Conservation (phyloP, 2,329 filamentous ascomycete species). For the Knufia fluminis region DNA sequence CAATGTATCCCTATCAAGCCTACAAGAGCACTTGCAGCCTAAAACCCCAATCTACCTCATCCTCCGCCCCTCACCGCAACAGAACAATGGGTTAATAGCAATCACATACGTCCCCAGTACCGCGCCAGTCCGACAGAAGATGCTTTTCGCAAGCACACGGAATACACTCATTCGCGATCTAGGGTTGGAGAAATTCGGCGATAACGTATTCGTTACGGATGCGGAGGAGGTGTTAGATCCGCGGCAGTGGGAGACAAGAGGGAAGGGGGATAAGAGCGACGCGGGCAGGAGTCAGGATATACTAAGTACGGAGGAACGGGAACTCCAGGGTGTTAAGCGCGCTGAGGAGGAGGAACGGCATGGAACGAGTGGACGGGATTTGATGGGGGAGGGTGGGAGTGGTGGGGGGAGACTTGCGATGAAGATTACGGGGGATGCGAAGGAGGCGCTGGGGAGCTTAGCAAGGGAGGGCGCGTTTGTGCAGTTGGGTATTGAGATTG, state of each 20-base stretch:
- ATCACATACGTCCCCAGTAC: slow-evolving; percentile 56
- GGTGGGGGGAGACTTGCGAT: slow-evolving; percentile 41
- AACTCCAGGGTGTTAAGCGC: slow-evolving; percentile 47
- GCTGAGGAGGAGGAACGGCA: slow-evolving; percentile 50
- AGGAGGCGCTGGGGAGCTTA: slow-evolving; percentile 39
- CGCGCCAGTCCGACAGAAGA: slow-evolving; percentile 56
- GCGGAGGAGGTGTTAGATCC: slow-evolving; percentile 46
- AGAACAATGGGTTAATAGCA: slow-evolving; percentile 38
- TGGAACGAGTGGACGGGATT: slow-evolving; percentile 43
- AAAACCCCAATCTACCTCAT: slow-evolving; percentile 53
- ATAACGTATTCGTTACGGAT: slow-evolving; percentile 51
- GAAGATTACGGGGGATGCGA: slow-evolving; percentile 45
- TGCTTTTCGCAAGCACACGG: slow-evolving; percentile 56
- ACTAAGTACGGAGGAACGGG: slow-evolving; percentile 54
- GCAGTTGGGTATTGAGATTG: slow-evolving; percentile 36
- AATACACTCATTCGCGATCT: slow-evolving; percentile 52
- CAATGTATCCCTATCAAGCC: slow-evolving; percentile 40
- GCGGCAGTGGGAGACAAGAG: slow-evolving; percentile 46
- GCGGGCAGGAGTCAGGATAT: slow-evolving; percentile 37
- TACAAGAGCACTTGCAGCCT: slow-evolving; percentile 44
- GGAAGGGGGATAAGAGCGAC: slow-evolving; percentile 25
- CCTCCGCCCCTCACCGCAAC: slow-evolving; percentile 35
- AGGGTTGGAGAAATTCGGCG: slow-evolving; percentile 50
- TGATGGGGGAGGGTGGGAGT: slow-evolving; percentile 35
- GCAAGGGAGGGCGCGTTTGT: slow-evolving; percentile 23